Evolutionary conservation across 257 asterid genomes (phyloP), one percentile per base, ranked within the genome.

Genomic region (Capsicum rhomboideum): DNA sequence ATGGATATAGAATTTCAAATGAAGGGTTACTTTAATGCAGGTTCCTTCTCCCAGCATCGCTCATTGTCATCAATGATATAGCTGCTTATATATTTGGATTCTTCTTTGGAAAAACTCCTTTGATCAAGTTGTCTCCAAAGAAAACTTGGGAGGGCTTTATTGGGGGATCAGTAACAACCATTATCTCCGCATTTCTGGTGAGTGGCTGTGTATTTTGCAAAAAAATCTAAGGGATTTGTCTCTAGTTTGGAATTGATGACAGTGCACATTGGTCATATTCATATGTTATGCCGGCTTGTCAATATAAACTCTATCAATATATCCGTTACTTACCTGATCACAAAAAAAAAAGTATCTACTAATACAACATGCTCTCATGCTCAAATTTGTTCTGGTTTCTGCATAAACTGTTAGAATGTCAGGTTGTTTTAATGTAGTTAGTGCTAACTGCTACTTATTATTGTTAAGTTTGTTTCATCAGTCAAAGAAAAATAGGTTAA

Each of bases 1-100:
- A 40, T 87, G 52, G 78, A 21, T 86, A 83, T 82, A 83, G 81
- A 85, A 83, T 85, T 83, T 89, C 50, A 85, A 66, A 85, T 74
- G 55, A 79, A 68, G 84, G 49, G 82, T 86, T 79, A 75, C 64
- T 78, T 59, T 83, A 53, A 66, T 92, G 94, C 98, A 94, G 98
- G 98, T 94, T 94, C 90, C 98, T 93, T 91, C 97, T 94, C 88
- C 98, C 98, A 69, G 98, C 97, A 86, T 94, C 97, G 56, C 97
- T 94, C 79, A 93, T 94, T 31, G 94, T 92, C 79, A 89, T 94
- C 88, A 92, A 93, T 68, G 98, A 94, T 80, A 90, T 91, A 67
- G 97, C 97, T 86, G 97, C 98, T 87, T 94, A 94, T 88, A 84
- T 94, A 68, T 93, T 92, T 28, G 98, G 98, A 17, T 94, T 94